Conservation (phyloP, 1,139 yeast genomes). For the Torulaspora globosa region DNA sequence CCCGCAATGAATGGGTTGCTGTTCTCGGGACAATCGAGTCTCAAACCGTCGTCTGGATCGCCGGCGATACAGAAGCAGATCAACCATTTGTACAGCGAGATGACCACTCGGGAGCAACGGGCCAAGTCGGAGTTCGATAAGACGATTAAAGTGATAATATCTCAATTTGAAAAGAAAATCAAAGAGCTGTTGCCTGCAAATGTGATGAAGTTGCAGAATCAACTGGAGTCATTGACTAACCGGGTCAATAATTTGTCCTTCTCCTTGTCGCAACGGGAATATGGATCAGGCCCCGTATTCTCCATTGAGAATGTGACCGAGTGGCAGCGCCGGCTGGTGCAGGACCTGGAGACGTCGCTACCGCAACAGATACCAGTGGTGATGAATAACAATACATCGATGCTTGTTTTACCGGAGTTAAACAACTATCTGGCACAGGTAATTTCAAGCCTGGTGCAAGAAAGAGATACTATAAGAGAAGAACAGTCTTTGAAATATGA, state of each 20-base stretch:
- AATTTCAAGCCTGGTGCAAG: conserved; percentile 21
- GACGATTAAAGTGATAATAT: conserved; percentile 30
- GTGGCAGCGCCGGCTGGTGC: conserved; percentile 25
- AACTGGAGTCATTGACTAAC: conserved; percentile 13
- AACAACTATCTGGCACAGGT: conserved; percentile 25
- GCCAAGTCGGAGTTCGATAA: conserved; percentile 30
- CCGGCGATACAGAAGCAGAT: conserved; percentile 31
- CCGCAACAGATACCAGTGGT: conserved; percentile 35
- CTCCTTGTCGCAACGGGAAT: conserved; percentile 9
- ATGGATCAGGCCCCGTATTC: conserved; percentile 7
- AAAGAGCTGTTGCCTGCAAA: conserved; percentile 30
- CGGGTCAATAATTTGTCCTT: conserved; percentile 23
- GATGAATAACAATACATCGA: conserved; percentile 24
- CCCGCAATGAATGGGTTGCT: conserved; percentile 6
- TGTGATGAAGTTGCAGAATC: conserved; percentile 16
- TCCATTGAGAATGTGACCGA: conserved; percentile 27
- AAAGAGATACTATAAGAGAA: conserved; percentile 7
- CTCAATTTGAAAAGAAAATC: conserved; percentile 35
- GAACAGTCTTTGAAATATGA: conserved; percentile 25
- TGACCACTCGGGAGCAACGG: conserved; percentile 25
- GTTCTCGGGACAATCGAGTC: conserved; percentile 1
- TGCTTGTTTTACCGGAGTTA: conserved; percentile 33
- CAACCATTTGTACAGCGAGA: conserved; percentile 30
- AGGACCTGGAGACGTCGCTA: conserved; percentile 22
- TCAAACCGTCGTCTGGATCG: conserved; percentile 10